Conservation (phyloP, 176 grass and related monocot species). For the Poa annua region DNA sequence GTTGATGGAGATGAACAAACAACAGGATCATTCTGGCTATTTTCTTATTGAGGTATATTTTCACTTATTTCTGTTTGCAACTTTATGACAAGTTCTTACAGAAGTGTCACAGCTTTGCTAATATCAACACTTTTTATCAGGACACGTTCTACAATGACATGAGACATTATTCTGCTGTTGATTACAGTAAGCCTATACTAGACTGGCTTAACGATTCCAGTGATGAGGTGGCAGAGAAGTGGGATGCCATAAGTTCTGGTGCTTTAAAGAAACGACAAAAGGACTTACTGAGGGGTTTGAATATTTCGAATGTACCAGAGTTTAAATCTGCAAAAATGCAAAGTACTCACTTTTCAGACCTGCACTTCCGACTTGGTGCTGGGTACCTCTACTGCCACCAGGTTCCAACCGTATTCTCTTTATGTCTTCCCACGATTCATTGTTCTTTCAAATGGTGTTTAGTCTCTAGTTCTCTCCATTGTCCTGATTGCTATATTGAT, state of each 20-base stretch:
- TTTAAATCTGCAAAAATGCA: conserved; percentile 80
- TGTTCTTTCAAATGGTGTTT: not conserved
- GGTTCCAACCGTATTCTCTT: conserved; percentile 54
- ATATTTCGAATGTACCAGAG: conserved; percentile 61
- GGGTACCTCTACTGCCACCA: conserved; percentile 91
- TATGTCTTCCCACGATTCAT: not conserved
- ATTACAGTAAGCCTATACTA: conserved; percentile 86
- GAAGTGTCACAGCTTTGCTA: not conserved
- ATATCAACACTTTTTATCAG: conserved; percentile 51
- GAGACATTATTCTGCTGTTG: conserved; percentile 59
- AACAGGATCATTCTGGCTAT: conserved; percentile 69
- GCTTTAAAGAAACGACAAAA: conserved; percentile 83
- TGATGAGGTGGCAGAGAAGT: conserved; percentile 76
- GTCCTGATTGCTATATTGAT: not conserved
- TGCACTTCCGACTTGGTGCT: conserved; percentile 74
- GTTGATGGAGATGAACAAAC: conserved; percentile 65
- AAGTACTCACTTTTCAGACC: conserved; percentile 67
- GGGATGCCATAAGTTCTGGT: conserved; percentile 73
- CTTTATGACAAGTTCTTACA: conserved; percentile 5
- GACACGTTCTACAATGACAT: conserved; percentile 92
- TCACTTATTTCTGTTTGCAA: not conserved
- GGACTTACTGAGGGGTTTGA: conserved; percentile 66
- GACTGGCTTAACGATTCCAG: conserved; percentile 83
- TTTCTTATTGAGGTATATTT: conserved; percentile 84
- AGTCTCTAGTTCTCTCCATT: not conserved